Base-by-base conservation (phyloP, 2,329 filamentous ascomycete species). In the Truncatella angustata region DNA sequence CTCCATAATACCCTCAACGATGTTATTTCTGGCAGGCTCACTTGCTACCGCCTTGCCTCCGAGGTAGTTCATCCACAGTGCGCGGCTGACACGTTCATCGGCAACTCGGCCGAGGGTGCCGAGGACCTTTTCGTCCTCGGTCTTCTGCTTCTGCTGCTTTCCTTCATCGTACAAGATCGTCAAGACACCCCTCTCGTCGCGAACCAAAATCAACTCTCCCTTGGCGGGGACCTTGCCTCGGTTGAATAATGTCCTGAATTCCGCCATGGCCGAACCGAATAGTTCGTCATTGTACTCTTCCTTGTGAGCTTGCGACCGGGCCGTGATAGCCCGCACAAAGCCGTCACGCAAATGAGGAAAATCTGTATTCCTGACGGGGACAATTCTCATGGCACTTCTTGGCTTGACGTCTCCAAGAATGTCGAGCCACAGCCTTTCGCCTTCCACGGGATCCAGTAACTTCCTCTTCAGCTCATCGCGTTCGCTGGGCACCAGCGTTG, bases 331-430 rank as follows among this genome's bases (percentile, higher is more conserved):
- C 5, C 91, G 83, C 54, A 97, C 90, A 75, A 92, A 95, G 1
- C 90, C 94, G 66, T 99, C 94, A 36, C 93, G 84, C 56, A 99
- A 71, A 69, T 99, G 94, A 58, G 87, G 84, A 70, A 97, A 97
- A 70, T 97, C 92, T 16, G 94, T 99, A 70, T 95, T 91, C 34
- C 91, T 81, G n/a, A 91, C 91, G 0, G 94, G 94, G 3, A 93
- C 85, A 57, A 99, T 87, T 42, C 93, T 82, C 72, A 96, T 85
- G 0, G 86, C 82, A 23, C 86, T 93, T 50, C 91, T 77, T n/a
- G 93, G 82, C 0, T 84, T 80, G 3, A 82, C 78, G 0, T 85
- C 75, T 53, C 77, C 75, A 23, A 97, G 72, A 3, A 96, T 76
- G 12, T 79, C 73, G 39, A 85, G 79, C 91, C 92, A 97, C 30